phyloP scores from a whole-genome alignment of 345 rosid species.

The Euphorbia lathyris region DNA sequence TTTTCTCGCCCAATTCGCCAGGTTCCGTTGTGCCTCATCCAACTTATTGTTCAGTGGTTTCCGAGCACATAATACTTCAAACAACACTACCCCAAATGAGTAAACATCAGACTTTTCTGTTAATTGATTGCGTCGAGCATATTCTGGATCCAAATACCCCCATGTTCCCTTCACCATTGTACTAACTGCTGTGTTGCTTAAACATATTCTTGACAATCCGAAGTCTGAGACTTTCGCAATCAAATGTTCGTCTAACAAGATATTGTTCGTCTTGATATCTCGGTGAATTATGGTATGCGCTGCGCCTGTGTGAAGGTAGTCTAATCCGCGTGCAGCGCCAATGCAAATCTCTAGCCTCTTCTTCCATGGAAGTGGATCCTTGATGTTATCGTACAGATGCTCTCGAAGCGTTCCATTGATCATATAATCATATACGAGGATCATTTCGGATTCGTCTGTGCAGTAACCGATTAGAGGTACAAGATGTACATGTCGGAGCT shows the following conservation, averaged over 20 bases:
- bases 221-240: slow-evolving; percentile 16
- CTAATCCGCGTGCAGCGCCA: neutral
- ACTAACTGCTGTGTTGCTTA: neutral
- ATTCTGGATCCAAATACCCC: slow-evolving; percentile 18
- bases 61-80: slow-evolving; percentile 9
- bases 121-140: slow-evolving; percentile 20
- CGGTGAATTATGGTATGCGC: slow-evolving; percentile 3
- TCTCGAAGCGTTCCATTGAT: slow-evolving; percentile 4
- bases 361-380: slow-evolving; percentile 2
- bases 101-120: slow-evolving; percentile 10
- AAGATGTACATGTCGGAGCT: slow-evolving; percentile 43
- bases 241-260: slow-evolving; percentile 14
- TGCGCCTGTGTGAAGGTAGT: slow-evolving; percentile 17
- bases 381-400: neutral
- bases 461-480: slow-evolving; percentile 90
- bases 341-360: slow-evolving; percentile 8
- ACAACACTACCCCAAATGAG: slow-evolving; percentile 18
- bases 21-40: neutral
- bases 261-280: slow-evolving; percentile 11
- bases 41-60: neutral
- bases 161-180: slow-evolving; percentile 3
- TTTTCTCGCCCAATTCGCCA: slow-evolving; percentile 1
- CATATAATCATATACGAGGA: slow-evolving; percentile 1
- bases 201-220: slow-evolving; percentile 8
- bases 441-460: slow-evolving; percentile 20